phyloP scores from a whole-genome alignment of 805 yeast species.

The Spathaspora arborariae region DNA sequence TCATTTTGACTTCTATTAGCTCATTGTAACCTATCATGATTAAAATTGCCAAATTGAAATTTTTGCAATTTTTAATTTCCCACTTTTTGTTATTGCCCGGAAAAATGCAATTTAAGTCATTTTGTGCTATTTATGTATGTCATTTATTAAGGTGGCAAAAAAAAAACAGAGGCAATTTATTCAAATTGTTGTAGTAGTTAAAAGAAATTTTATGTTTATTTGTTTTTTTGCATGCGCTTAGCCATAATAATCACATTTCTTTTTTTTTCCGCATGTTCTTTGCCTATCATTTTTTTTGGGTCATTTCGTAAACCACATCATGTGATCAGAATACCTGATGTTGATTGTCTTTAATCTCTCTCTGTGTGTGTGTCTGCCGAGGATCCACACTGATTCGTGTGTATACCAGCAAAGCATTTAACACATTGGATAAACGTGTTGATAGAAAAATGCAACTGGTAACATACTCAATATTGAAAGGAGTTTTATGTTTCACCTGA shows the following conservation, averaged over 20 bases:
- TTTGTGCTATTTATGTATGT: not conserved
- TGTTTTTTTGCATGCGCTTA: not conserved
- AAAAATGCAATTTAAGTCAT: not conserved
- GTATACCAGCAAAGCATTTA: too few species aligned
- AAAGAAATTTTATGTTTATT: conserved; percentile 1
- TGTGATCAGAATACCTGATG: too few species aligned
- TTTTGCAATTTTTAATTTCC: not conserved
- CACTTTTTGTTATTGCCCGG: not conserved
- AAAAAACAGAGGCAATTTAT: too few species aligned
- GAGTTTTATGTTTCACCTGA: too few species aligned
- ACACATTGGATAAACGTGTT: too few species aligned
- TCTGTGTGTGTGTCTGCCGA: too few species aligned
- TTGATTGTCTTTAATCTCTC: too few species aligned
- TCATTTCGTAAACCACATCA: too few species aligned
- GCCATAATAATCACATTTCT: not conserved
- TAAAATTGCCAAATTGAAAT: not conserved
- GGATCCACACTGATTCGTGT: too few species aligned
- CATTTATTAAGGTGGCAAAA: conserved; percentile 1
- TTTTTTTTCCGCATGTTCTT: not conserved
- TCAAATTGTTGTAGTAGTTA: not conserved
- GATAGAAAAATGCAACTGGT: too few species aligned
- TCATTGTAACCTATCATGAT: not conserved
- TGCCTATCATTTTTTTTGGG: too few species aligned
- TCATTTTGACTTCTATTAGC: not conserved
- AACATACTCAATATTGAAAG: too few species aligned